Evolutionary conservation across 2,329 filamentous ascomycete genomes (phyloP), one percentile per base, ranked within the genome.

Genomic region (Botryotinia globosa): DNA sequence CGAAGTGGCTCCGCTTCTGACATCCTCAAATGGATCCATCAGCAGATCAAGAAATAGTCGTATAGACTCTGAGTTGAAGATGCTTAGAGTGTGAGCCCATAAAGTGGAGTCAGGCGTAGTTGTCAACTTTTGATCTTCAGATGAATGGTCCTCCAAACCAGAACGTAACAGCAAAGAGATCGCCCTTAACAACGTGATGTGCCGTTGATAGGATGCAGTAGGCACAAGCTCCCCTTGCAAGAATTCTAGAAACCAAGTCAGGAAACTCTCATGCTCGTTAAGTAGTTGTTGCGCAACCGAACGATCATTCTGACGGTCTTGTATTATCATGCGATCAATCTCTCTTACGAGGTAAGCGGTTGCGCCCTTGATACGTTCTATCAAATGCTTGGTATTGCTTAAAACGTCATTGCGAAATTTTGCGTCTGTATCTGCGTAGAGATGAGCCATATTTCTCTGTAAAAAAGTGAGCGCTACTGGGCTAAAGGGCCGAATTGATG

Each of bases 1-100:
- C 2, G 81, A 81, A 0, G 85, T 83, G 4, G 89, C 86, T 54
- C 83, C 82, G 61, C 87, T 89, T 76, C 95, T 87, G 7, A 98
- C 92, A 81, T 99, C 96, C 73, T 98, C 96, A 78, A 97, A 99
- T 0, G 95, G 93, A 78, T 99, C 93, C 79, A 97, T 85, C 12
- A 97, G 82, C 34, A 97, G 87, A 80, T 97, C 94, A 22, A 94
- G 83, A 10, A 98, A 83, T 7, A 90, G 84, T 65, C 91, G 85
- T 18, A 88, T 82, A 83, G 91, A 88, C 0, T 81, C 84, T 4
- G 77, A 76, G 64, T 88, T 85, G 20, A 80, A 79, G 25, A 82
- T 81, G 4, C 83, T 76, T 8, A 79, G 72, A 20, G 64, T 64
- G 71, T 74, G 78, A 42, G 74, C 80, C 78, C 79, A 81, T 10